phyloP scores from a whole-genome alignment of 345 rosid genomes.

The Capsella bursapastoris region DNA sequence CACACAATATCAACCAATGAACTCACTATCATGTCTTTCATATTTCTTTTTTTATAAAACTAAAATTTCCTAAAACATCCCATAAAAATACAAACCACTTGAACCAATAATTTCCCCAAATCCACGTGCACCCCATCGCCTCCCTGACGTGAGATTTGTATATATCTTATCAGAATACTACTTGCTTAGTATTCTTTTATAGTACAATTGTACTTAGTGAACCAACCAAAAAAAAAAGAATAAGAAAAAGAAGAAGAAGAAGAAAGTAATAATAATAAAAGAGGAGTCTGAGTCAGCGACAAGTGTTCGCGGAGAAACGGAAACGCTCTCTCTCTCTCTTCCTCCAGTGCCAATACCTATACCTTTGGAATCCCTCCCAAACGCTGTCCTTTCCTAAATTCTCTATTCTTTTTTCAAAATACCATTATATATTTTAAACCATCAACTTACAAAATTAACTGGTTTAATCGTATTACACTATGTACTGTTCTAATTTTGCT shows the following conservation, averaged over 20 bases:
- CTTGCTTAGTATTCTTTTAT: slow-evolving; percentile 16
- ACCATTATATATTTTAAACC: no score
- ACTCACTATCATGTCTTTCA: neutral
- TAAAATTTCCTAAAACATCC: slow-evolving; percentile 3
- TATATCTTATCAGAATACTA: slow-evolving; percentile 4
- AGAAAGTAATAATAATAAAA: slow-evolving; percentile 19
- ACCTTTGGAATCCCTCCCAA: slow-evolving; percentile 66
- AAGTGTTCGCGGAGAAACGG: slow-evolving; percentile 94
- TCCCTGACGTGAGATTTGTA: slow-evolving; percentile 34
- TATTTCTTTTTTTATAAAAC: neutral
- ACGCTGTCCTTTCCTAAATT: slow-evolving; percentile 8
- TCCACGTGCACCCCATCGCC: slow-evolving; percentile 44
- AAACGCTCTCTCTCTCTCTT: slow-evolving; percentile 64
- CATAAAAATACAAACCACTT: slow-evolving; percentile 14
- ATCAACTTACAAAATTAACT: no score
- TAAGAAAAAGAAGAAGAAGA: neutral
- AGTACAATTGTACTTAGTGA: slow-evolving; percentile 2
- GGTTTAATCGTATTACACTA: no score
- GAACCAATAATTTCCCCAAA: slow-evolving; percentile 23
- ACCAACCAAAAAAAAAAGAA: neutral
- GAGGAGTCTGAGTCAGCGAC: slow-evolving; percentile 51
- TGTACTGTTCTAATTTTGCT: no score
- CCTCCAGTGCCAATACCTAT: slow-evolving; percentile 57
- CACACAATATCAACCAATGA: slow-evolving; percentile 16
- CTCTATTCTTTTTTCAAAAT: no score